Percentiles rank a stretch among this genome's conserved stretches.
phyloP scores from a whole-genome alignment of 2,329 filamentous ascomycete species.

The Neofusicoccum cordaticola region DNA sequence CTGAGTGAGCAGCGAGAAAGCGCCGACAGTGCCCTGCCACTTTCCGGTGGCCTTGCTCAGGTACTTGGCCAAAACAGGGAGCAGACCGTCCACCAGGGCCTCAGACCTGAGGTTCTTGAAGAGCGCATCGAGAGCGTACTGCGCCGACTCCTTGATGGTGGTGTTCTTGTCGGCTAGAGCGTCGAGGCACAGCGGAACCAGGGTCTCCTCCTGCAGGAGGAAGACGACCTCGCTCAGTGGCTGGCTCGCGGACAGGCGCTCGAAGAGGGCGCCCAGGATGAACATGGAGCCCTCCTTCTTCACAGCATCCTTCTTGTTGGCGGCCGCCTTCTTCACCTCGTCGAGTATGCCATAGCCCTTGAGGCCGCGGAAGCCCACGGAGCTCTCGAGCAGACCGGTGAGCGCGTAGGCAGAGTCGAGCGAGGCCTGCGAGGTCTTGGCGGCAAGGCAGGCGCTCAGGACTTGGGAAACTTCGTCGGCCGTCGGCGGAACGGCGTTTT shows the following conservation, averaged over 20 bases:
- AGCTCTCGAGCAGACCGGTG: slow-evolving; percentile 62
- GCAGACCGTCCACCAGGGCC: slow-evolving; percentile 75
- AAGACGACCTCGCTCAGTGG: slow-evolving; percentile 78
- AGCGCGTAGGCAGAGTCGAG: slow-evolving; percentile 65
- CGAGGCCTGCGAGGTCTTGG: slow-evolving; percentile 54
- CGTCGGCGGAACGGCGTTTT: slow-evolving; percentile 40
- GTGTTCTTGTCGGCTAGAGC: slow-evolving; percentile 84
- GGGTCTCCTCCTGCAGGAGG: slow-evolving; percentile 72
- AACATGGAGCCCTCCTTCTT: slow-evolving; percentile 91
- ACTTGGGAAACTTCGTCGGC: slow-evolving; percentile 46
- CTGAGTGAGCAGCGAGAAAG: slow-evolving; percentile 77
- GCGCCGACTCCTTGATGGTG: slow-evolving; percentile 84
- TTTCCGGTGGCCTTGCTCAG: slow-evolving; percentile 83
- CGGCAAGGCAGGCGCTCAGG: slow-evolving; percentile 44
- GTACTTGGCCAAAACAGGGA: slow-evolving; percentile 74
- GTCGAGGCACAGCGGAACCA: slow-evolving; percentile 74
- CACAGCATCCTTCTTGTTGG: slow-evolving; percentile 88
- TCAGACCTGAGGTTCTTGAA: slow-evolving; percentile 78
- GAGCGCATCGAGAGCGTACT: slow-evolving; percentile 89
- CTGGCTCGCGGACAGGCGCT: slow-evolving; percentile 77
- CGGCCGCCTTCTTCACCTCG: slow-evolving; percentile 71
- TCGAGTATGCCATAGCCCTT: slow-evolving; percentile 60
- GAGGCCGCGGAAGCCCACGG: slow-evolving; percentile 62
- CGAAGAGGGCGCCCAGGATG: slow-evolving; percentile 87
- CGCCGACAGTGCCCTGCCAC: slow-evolving; percentile 94